Conservation (phyloP, 1,139 yeast genomes). For the Blastobotrys apis region DNA sequence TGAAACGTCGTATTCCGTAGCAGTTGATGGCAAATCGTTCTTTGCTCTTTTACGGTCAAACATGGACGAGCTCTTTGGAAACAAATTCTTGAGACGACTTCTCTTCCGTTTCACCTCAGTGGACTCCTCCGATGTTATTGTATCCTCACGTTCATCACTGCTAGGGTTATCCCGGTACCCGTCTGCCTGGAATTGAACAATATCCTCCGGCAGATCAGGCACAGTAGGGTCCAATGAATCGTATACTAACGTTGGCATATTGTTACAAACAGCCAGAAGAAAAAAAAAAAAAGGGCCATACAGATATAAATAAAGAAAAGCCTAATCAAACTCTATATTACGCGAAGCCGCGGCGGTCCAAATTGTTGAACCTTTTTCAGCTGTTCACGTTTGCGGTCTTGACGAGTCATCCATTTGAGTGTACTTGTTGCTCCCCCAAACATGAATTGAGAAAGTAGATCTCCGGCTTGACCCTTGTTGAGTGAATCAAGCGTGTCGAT, state of each 20-base stretch:
- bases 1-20: background rate
- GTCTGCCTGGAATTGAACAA: slow-evolving; percentile 20
- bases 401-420: slow-evolving; percentile 5
- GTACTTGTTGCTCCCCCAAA: slow-evolving; percentile 4
- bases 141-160: no score
- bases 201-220: slow-evolving; percentile 38
- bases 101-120: background rate
- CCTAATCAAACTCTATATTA: background rate
- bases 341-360: slow-evolving; percentile 1
- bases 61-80: no score
- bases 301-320: background rate
- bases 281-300: background rate
- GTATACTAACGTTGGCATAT: slow-evolving; percentile 25
- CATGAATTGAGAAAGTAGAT: slow-evolving; percentile 7
- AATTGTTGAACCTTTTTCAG: slow-evolving; percentile 7
- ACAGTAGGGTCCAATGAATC: slow-evolving; percentile 42
- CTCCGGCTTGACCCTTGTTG: slow-evolving; percentile 6
- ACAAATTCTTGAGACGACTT: no score
- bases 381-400: slow-evolving; percentile 6
- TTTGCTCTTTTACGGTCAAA: background rate
- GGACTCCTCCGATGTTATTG: background rate
- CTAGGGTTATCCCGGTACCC: slow-evolving; percentile 22
- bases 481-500: background rate
- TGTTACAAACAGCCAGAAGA: no score
- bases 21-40: background rate